phyloP scores from a whole-genome alignment of 352 stramenopile genomes.

The Phytopythium aichiense region DNA sequence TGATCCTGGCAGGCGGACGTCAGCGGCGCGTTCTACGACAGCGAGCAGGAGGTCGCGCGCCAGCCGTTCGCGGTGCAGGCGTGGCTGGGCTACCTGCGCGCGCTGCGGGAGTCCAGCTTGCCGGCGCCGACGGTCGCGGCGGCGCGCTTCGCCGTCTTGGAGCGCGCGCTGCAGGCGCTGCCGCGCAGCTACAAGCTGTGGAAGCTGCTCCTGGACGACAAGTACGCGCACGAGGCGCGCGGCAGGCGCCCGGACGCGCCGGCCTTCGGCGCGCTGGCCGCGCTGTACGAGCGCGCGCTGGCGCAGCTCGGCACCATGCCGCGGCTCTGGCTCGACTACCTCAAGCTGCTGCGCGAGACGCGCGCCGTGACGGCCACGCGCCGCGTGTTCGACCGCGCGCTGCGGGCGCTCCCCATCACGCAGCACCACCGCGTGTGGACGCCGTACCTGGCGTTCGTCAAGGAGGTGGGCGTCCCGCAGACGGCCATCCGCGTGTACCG shows the following conservation, averaged over 20 bases:
- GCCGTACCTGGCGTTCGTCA: conserved; percentile 89
- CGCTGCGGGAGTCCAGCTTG: conserved; percentile 8
- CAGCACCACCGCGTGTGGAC: conserved; percentile 97
- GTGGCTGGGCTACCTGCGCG: conserved; percentile 72
- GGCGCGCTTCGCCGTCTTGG: conserved; percentile 66
- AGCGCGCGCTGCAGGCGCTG: conserved; percentile 80
- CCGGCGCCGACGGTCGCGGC: conserved; percentile 10
- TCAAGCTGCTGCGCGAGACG: conserved; percentile 70
- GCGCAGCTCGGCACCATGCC: conserved; percentile 95
- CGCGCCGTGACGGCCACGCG: conserved; percentile 76
- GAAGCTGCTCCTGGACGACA: conserved; percentile 84
- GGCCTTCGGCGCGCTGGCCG: conserved; percentile 30
- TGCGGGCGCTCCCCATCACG: conserved; percentile 95
- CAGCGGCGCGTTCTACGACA: conserved; percentile 30
- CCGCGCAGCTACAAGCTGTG: conserved; percentile 96
- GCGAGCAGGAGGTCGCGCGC: conserved; percentile 82
- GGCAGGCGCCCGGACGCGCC: conserved; percentile 56
- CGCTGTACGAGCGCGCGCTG: conserved; percentile 88
- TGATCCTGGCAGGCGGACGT: conserved; percentile 9
- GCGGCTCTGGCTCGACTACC: conserved; percentile 93
- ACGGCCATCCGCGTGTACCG: conserved; percentile 86
- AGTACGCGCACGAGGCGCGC: conserved; percentile 56
- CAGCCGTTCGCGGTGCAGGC: conserved; percentile 84
- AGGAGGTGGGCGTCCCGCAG: conserved; percentile 62
- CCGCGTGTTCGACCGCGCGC: conserved; percentile 92